Base-by-base conservation (phyloP, 345 rosid species). In the Lumnitzera racemosa region DNA sequence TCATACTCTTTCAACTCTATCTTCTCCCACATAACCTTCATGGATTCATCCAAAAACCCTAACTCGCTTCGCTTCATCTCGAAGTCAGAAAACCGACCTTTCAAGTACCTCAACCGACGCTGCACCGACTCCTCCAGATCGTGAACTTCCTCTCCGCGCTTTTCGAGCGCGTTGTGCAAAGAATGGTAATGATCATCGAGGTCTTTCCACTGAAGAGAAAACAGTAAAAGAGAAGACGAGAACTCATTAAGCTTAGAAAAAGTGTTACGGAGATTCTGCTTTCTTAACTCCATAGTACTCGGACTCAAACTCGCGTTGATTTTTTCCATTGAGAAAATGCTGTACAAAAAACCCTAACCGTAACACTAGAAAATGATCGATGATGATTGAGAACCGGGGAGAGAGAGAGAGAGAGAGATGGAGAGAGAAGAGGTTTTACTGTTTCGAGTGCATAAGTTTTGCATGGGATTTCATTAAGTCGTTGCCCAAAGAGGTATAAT, bases 191-290 rank as follows among this genome's bases (percentile, higher is more conserved):
- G 62, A 0, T 53, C 56, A 13, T 74, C 86, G 23, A 82, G 63
- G 10, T 80, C 88, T 51, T 85, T 66, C 83, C 81, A 76, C 23
- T 76, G 82, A 49, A 73, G 51, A 15, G 75, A 58, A 31, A 85
- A 76, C 10, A 50, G 48, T 46, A 80, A 47, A 61, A 82, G 13
- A 11, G 86, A 82, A 59, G 79, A 73, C 55, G 79, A 82, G 16
- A 66, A 55, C 3, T 69, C 67, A 13, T 76, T 74, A 24, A 80
- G 67, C 43, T 74, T 63, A 47, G 67, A 52, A 36, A 82, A 48
- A 16, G 80, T 57, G 61, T 25, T 62, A 31, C 74, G 62, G 4
- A 78, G 15, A 46, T 24, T 56, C 2, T 62, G 29, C 57, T 12
- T 54, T 56, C 57, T 72, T 56, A 58, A 16, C 16, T 69, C 66